These are phyloP conservation scores for Mortierella sp. DNA, from an alignment of 371 early-diverging fungal genomes.

Conservation along the genomic window DNA sequence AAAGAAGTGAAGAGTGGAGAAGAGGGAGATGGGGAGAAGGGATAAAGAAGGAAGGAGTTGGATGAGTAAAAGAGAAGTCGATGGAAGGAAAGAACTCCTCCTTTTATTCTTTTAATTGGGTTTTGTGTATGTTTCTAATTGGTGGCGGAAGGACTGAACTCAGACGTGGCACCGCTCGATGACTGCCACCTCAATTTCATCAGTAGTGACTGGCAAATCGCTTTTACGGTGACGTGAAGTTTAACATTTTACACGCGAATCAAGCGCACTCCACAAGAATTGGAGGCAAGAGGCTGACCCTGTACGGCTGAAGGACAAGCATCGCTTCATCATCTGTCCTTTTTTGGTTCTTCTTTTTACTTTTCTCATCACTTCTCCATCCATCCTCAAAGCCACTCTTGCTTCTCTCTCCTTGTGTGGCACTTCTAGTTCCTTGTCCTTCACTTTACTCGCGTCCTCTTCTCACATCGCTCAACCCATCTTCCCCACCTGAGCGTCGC, in stretches of 20 bases:
- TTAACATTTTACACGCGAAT: constrained; percentile 14
- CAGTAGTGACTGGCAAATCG: too few relatives aligned
- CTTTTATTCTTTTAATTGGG: background rate
- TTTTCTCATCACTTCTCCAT: background rate
- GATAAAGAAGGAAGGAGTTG: background rate
- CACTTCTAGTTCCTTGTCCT: background rate
- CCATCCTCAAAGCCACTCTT: constrained; percentile 1
- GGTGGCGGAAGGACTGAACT: background rate
- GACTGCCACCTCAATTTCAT: constrained; percentile 28
- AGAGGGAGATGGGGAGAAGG: background rate
- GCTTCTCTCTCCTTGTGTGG: background rate
- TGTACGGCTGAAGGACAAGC: background rate
- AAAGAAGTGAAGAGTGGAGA: background rate
- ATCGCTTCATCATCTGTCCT: background rate
- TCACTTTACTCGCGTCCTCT: background rate
- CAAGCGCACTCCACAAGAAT: background rate
- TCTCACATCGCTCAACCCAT: background rate
- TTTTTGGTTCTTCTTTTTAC: background rate
- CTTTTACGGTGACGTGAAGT: too few relatives aligned
- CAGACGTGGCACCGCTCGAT: constrained; percentile 31
- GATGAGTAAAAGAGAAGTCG: background rate
- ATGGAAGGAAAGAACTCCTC: background rate
- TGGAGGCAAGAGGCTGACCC: too few relatives aligned
- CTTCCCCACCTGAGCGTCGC: background rate
- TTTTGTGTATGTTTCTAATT: background rate